These are phyloP conservation scores for Melampsora americana DNA, from an alignment of 1,284 basidiomycete genomes.

Conservation along the genomic window DNA sequence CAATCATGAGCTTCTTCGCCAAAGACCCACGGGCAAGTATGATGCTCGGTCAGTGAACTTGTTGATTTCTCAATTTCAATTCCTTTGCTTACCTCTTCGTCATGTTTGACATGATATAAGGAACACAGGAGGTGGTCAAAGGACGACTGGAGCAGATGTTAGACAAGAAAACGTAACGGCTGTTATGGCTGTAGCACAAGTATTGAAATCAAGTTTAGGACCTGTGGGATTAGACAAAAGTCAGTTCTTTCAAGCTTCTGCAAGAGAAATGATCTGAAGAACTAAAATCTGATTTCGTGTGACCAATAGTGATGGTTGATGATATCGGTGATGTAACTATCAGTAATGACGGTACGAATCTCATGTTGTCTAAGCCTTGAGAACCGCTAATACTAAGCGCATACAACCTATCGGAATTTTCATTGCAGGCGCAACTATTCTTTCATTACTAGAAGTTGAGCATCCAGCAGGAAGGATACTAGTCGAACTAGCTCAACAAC, in stretches of 20 bases:
- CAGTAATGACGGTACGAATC: slow-evolving; percentile 74
- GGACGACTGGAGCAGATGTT: slow-evolving; percentile 46
- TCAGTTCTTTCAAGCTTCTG: slow-evolving; percentile 13
- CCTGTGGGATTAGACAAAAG: slow-evolving; percentile 63
- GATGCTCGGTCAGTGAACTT: slow-evolving; percentile 48
- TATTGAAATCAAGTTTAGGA: slow-evolving; percentile 93
- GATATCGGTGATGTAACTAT: slow-evolving; percentile 99
- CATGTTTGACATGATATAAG: slow-evolving; percentile 27
- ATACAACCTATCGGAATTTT: neutral
- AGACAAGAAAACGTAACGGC: slow-evolving; percentile 68
- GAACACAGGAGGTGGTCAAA: slow-evolving; percentile 45
- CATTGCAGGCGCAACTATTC: slow-evolving; percentile 74
- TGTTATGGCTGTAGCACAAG: slow-evolving; percentile 93
- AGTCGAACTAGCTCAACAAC: slow-evolving; percentile 96
- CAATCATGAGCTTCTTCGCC: slow-evolving; percentile 46
- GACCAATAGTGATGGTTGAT: slow-evolving; percentile 74
- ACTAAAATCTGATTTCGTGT: slow-evolving; percentile 10
- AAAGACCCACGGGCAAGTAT: slow-evolving; percentile 48
- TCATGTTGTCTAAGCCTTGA: neutral
- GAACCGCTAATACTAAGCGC: neutral
- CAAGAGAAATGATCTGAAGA: slow-evolving; percentile 54
- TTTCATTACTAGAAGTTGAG: slow-evolving; percentile 81
- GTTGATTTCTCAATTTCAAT: slow-evolving; percentile 43
- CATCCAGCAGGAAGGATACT: slow-evolving; percentile 92
- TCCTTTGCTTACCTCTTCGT: slow-evolving; percentile 13